Evolutionary conservation across 805 yeast species (phyloP).

Genomic region (Metschnikowia sp.): DNA sequence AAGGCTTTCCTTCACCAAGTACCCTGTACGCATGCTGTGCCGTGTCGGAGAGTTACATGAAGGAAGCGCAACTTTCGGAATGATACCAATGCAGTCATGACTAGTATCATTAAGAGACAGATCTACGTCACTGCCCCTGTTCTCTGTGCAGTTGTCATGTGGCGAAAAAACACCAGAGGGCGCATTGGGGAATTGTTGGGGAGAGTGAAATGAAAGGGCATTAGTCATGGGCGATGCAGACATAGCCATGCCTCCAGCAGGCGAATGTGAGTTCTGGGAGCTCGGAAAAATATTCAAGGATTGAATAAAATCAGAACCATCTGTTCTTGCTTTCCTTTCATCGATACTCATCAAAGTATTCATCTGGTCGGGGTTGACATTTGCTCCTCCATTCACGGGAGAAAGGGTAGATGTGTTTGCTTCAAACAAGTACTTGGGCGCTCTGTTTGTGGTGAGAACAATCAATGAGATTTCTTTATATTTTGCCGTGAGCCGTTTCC

Average conservation of each 20-base stretch:
- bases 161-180: conserved; percentile 35
- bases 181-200: conserved; percentile 34
- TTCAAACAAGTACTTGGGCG: conserved; percentile 43
- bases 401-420: not conserved
- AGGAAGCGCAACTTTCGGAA: conserved; percentile 61
- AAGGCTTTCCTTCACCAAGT: conserved; percentile 44
- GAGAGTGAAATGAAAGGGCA: conserved; percentile 33
- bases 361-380: not conserved
- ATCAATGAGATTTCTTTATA: conserved; percentile 56
- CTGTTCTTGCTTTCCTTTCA: not conserved
- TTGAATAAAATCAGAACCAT: conserved; percentile 18
- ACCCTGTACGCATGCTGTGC: conserved; percentile 69
- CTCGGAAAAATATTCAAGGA: conserved; percentile 12
- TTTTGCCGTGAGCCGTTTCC: conserved; percentile 69
- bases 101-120: conserved; percentile 44
- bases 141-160: conserved; percentile 17
- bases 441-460: conserved; percentile 64
- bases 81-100: conserved; percentile 52
- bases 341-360: not conserved
- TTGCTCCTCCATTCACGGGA: no score
- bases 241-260: conserved; percentile 13
- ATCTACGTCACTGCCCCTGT: conserved; percentile 17
- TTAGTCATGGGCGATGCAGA: conserved; percentile 30
- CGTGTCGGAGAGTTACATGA: conserved; percentile 68
- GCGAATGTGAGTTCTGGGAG: conserved; percentile 17